Evolutionary conservation across 352 stramenopile genomes (phyloP).

Genomic region (Pythium folliculosum): DNA sequence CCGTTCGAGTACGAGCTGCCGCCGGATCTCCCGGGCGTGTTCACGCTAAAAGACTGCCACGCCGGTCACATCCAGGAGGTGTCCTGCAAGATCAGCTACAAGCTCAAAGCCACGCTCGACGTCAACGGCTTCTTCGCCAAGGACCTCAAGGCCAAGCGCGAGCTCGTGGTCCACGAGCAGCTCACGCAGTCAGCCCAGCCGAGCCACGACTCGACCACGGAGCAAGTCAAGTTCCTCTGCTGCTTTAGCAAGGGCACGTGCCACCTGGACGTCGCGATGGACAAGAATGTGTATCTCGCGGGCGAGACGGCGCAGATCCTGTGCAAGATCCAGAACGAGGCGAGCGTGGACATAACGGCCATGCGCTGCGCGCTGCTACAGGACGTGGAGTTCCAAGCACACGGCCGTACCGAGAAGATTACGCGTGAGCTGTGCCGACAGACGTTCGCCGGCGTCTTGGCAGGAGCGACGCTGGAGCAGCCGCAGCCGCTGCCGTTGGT

Average conservation of each 20-base stretch:
- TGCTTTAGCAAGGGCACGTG: constrained; percentile 44
- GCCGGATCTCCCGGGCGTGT: constrained; percentile 33
- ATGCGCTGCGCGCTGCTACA: constrained; percentile 38
- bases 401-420: constrained; percentile 15
- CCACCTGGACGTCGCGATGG: constrained; percentile 35
- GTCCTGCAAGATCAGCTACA: constrained; percentile 37
- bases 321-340: constrained; percentile 41
- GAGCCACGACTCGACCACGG: constrained; percentile 29
- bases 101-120: constrained; percentile 39
- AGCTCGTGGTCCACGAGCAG: constrained; percentile 37
- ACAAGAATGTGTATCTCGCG: constrained; percentile 38
- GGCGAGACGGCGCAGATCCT: constrained; percentile 37
- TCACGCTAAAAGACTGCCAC: constrained; percentile 23
- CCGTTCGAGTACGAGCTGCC: constrained; percentile 43
- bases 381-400: constrained; percentile 24
- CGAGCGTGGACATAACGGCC: constrained; percentile 32
- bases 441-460: constrained; percentile 28
- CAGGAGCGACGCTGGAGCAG: constrained; percentile 18
- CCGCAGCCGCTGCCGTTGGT: constrained; percentile 33
- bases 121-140: constrained; percentile 35
- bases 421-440: constrained; percentile 24
- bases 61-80: constrained; percentile 17
- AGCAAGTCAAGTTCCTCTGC: constrained; percentile 40
- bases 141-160: constrained; percentile 34
- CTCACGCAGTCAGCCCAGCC: constrained; percentile 30